phyloP scores from a whole-genome alignment of 306 rosid genomes.

The Dicorynia guianensis region DNA sequence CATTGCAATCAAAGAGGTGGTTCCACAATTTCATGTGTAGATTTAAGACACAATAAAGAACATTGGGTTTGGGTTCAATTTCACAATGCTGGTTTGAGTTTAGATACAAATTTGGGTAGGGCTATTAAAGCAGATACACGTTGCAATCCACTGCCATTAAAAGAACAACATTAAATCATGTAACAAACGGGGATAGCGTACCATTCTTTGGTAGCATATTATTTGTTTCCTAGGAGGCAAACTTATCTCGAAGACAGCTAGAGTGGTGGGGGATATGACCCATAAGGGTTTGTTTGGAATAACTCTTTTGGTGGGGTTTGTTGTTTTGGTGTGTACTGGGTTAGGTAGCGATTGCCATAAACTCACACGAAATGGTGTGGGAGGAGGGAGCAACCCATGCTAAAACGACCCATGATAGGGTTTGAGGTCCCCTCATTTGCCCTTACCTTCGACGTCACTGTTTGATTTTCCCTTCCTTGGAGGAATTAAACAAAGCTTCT shows the following conservation, averaged over 20 bases:
- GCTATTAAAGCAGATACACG: slow-evolving; percentile 7
- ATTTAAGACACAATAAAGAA: neutral
- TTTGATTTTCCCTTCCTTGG: slow-evolving; percentile 27
- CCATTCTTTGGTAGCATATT: slow-evolving; percentile 32
- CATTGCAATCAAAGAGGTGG: neutral
- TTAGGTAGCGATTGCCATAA: slow-evolving; percentile 51
- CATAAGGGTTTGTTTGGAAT: slow-evolving; percentile 58
- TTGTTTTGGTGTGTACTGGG: slow-evolving; percentile 47
- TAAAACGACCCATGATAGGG: slow-evolving; percentile 52
- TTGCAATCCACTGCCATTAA: slow-evolving; percentile 2
- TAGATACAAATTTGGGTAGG: slow-evolving; percentile 26
- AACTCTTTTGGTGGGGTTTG: slow-evolving; percentile 49
- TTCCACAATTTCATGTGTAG: too few relatives aligned
- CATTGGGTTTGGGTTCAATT: neutral
- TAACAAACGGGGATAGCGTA: slow-evolving; percentile 36
- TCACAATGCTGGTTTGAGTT: slow-evolving; percentile 21
- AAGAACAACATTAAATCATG: slow-evolving; percentile 36
- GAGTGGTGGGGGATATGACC: slow-evolving; percentile 54
- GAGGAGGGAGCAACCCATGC: slow-evolving; percentile 77
- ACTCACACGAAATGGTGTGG: slow-evolving; percentile 59
- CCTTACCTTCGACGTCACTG: slow-evolving; percentile 44
- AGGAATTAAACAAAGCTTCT: slow-evolving; percentile 21
- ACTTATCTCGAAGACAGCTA: slow-evolving; percentile 67
- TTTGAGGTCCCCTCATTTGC: slow-evolving; percentile 54
- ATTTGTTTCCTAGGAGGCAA: slow-evolving; percentile 78